phyloP scores from a whole-genome alignment of 306 rosid species.

The Inga leiocalycina region DNA sequence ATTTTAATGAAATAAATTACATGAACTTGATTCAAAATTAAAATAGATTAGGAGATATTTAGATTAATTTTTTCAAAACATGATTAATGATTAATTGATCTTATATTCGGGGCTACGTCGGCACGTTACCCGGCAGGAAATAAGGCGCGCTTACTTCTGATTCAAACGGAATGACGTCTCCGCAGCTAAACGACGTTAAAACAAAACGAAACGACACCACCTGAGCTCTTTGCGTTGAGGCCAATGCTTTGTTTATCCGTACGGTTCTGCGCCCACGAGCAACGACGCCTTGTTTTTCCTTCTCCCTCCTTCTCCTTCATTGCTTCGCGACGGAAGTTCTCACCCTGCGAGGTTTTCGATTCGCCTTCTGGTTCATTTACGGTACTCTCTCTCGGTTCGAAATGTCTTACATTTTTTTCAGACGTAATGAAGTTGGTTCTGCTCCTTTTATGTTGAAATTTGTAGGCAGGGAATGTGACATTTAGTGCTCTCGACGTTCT shows the following conservation, averaged over 20 bases:
- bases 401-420: background rate
- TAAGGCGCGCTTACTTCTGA: background rate
- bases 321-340: background rate
- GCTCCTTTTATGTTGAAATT: background rate
- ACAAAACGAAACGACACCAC: background rate
- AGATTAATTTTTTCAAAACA: too few relatives aligned
- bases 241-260: slow-evolving; percentile 7
- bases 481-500: background rate
- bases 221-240: background rate
- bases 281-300: background rate
- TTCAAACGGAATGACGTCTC: background rate
- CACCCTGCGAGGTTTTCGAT: background rate
- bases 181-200: background rate
- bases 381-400: too few relatives aligned
- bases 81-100: too few relatives aligned
- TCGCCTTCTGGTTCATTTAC: background rate
- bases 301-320: background rate
- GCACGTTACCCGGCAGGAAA: too few relatives aligned
- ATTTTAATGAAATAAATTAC: too few relatives aligned
- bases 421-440: background rate
- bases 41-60: too few relatives aligned
- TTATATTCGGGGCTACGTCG: too few relatives aligned
- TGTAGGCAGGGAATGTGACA: background rate
- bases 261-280: background rate
- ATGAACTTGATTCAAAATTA: too few relatives aligned